Evolutionary conservation across 441 rosid genomes (phyloP).

Genomic region (Gossypium davidsonii): DNA sequence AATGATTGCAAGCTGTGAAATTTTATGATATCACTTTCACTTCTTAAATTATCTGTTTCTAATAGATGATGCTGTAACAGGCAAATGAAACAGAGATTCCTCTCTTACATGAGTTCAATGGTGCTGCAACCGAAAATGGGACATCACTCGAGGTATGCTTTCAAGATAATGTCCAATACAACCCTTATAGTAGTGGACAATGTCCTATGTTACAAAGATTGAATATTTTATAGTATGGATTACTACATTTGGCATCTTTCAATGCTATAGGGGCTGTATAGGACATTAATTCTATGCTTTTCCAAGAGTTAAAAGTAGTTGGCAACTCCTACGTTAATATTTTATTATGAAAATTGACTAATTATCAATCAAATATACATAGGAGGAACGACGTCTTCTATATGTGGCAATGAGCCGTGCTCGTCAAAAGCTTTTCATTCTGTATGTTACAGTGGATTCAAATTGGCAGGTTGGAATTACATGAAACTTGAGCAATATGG

Average conservation of each 20-base stretch:
- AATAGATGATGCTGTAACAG: constrained; percentile 33
- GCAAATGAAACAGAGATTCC: constrained; percentile 97
- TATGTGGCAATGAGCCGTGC: constrained; percentile 99
- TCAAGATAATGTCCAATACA: neutral
- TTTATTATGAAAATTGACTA: constrained; percentile 11
- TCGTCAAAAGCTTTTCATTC: constrained; percentile 70
- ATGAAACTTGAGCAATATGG: constrained; percentile 13
- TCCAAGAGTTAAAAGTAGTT: constrained; percentile 15
- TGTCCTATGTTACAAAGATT: neutral
- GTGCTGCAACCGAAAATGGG: constrained; percentile 45
- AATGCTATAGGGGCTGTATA: neutral
- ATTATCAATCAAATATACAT: constrained; percentile 20
- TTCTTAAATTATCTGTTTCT: neutral
- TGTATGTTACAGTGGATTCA: constrained; percentile 73
- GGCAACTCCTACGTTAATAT: neutral
- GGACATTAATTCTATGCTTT: constrained; percentile 18
- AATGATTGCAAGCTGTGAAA: neutral
- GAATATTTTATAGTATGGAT: neutral
- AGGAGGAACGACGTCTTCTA: constrained; percentile 91
- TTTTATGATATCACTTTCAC: neutral
- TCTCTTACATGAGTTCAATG: constrained; percentile 59
- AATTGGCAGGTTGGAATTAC: constrained; percentile 81
- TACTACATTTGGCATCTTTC: neutral
- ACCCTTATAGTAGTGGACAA: neutral
- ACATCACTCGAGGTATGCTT: constrained; percentile 61